These are phyloP conservation scores for Cercophora sp. DNA, from an alignment of 495 filamentous ascomycete species.

Conservation along the genomic window DNA sequence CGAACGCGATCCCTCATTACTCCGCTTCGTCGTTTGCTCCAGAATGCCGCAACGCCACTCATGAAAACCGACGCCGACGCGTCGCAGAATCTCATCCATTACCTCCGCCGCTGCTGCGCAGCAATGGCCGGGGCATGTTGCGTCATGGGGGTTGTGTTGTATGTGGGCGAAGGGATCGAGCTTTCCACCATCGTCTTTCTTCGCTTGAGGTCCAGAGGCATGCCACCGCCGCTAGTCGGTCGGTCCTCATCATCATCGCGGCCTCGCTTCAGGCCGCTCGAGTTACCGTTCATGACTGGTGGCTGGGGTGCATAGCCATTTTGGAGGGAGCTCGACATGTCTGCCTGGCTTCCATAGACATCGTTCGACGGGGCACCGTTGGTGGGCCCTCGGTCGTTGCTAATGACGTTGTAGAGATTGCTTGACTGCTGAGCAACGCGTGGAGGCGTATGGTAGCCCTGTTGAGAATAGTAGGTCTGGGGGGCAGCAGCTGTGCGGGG, in stretches of 20 bases:
- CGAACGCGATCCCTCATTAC: background rate
- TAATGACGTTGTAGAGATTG: constrained; percentile 87
- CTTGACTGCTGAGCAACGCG: constrained; percentile 65
- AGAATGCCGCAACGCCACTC: constrained; percentile 12
- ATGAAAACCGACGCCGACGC: background rate
- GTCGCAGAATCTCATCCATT: constrained; percentile 6
- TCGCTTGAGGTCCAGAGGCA: constrained; percentile 72
- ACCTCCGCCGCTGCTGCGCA: constrained; percentile 27
- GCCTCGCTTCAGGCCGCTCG: constrained; percentile 70
- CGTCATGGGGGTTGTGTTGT: constrained; percentile 42
- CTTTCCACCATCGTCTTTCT: constrained; percentile 70
- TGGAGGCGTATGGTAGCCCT: constrained; percentile 76
- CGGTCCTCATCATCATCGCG: constrained; percentile 75
- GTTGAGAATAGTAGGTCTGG: constrained; percentile 66
- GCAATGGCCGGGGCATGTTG: constrained; percentile 40
- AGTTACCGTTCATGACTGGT: constrained; percentile 62
- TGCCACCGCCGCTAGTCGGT: constrained; percentile 57
- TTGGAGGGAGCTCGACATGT: constrained; percentile 55
- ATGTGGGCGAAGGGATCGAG: constrained; percentile 41
- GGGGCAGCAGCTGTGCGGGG: constrained; percentile 68
- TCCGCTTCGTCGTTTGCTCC: constrained; percentile 1
- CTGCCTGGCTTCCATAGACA: constrained; percentile 62
- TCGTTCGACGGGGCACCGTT: constrained; percentile 63
- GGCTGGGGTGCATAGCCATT: constrained; percentile 54
- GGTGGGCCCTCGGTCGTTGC: constrained; percentile 67